phyloP scores from a whole-genome alignment of 176 grass and related monocot species.

The Triticum timopheevii region DNA sequence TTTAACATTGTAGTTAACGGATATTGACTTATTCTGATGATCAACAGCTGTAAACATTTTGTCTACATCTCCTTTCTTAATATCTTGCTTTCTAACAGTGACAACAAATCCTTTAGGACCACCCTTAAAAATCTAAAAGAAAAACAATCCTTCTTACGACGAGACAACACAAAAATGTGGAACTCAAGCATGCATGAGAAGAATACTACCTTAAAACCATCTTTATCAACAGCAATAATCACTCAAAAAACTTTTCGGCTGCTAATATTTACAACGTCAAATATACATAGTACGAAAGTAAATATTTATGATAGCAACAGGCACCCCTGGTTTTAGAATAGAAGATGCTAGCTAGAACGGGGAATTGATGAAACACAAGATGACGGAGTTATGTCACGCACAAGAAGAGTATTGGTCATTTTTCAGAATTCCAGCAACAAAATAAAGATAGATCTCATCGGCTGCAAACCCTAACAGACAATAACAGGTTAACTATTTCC shows the following conservation, averaged over 20 bases:
- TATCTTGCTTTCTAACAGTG: constrained; percentile 60
- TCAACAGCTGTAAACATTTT: constrained; percentile 97
- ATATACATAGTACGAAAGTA: no score
- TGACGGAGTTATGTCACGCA: no score
- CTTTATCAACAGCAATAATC: constrained; percentile 78
- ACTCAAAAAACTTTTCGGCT: constrained; percentile 91
- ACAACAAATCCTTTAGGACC: constrained; percentile 62
- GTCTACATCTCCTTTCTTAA: constrained; percentile 69
- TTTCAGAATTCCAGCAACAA: no score
- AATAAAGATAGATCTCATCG: no score
- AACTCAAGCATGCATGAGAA: constrained; percentile 22
- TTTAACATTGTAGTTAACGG: constrained; percentile 74
- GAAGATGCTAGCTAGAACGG: no score
- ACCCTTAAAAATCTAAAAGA: constrained; percentile 65
- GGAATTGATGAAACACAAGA: no score
- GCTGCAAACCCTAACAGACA: no score
- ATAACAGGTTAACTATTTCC: no score
- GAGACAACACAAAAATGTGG: constrained; percentile 3
- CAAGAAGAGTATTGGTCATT: no score
- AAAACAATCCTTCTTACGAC: constrained; percentile 20
- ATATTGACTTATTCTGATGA: constrained; percentile 67
- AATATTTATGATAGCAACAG: no score
- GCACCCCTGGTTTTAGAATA: no score
- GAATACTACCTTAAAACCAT: constrained; percentile 58
- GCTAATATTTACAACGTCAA: neutral